phyloP scores from a whole-genome alignment of 169 alveolate genomes.

The Perkinsus marinus region DNA sequence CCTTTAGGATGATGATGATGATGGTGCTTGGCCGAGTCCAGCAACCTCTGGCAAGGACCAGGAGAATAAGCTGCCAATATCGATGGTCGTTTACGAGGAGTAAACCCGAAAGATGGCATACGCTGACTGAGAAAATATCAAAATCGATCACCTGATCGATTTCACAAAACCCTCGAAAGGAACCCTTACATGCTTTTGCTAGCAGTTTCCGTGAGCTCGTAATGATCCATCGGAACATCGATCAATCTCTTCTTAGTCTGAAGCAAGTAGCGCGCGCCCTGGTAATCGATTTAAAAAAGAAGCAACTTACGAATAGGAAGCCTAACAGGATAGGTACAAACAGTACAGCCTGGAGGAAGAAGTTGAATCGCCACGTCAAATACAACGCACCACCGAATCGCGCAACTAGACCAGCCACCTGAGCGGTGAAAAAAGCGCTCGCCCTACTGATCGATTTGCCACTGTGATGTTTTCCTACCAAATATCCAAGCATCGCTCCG shows the following conservation, averaged over 20 bases:
- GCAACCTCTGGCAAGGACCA: not conserved
- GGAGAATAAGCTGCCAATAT: not conserved
- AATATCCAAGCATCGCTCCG: constrained; percentile 17
- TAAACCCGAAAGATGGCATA: not conserved
- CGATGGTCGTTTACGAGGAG: not conserved
- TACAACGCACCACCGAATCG: not conserved
- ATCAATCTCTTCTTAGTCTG: not conserved
- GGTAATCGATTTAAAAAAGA: not conserved
- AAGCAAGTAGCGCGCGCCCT: not conserved
- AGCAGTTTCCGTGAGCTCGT: not conserved
- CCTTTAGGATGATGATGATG: not conserved
- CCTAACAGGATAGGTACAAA: not conserved
- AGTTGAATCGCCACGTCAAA: not conserved
- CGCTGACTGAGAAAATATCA: not conserved
- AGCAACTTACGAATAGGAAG: not conserved
- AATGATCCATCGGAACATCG: not conserved
- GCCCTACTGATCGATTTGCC: not conserved
- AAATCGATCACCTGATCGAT: not conserved
- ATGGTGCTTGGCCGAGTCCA: not conserved
- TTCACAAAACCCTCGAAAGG: not conserved
- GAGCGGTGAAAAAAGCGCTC: not conserved
- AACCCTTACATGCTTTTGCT: not conserved
- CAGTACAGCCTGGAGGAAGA: not conserved
- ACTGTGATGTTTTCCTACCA: not conserved
- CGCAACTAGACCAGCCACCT: not conserved